phyloP scores from a whole-genome alignment of 2,329 filamentous ascomycete genomes.

The Microascus cirrosus region DNA sequence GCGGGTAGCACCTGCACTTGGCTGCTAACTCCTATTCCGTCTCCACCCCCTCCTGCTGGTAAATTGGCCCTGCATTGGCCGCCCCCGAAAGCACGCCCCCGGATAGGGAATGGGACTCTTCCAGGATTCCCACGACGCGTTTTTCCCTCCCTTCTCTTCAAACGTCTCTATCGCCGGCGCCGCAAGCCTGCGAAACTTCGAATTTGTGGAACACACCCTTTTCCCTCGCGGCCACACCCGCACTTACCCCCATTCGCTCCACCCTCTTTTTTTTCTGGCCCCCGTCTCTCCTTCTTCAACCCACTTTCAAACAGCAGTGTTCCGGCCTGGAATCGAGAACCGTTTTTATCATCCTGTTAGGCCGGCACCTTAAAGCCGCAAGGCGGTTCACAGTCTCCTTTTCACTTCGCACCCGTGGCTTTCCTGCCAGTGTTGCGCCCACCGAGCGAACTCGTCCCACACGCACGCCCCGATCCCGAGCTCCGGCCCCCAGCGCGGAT shows the following conservation, averaged over 20 bases:
- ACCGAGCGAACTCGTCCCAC: background rate
- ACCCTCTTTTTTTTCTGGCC: background rate
- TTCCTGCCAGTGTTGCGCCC: background rate
- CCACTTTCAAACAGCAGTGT: background rate
- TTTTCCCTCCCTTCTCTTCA: background rate
- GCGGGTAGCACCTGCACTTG: background rate
- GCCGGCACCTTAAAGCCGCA: background rate
- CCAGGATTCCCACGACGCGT: background rate
- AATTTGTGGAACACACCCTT: background rate
- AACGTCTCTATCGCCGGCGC: background rate
- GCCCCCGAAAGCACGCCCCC: background rate
- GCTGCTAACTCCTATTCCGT: background rate
- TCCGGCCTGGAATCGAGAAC: background rate
- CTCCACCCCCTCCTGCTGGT: background rate
- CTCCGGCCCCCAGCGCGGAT: background rate
- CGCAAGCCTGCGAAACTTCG: slow-evolving; percentile 1
- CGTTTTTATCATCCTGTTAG: background rate
- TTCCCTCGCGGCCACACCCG: background rate
- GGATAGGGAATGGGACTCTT: background rate
- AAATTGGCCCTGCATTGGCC: background rate
- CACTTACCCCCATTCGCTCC: background rate
- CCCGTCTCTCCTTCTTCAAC: background rate
- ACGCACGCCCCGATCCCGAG: background rate
- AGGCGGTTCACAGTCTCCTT: background rate
- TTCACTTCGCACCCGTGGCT: background rate